Conservation (phyloP, 257 asterid species). For the Avicennia marina region DNA sequence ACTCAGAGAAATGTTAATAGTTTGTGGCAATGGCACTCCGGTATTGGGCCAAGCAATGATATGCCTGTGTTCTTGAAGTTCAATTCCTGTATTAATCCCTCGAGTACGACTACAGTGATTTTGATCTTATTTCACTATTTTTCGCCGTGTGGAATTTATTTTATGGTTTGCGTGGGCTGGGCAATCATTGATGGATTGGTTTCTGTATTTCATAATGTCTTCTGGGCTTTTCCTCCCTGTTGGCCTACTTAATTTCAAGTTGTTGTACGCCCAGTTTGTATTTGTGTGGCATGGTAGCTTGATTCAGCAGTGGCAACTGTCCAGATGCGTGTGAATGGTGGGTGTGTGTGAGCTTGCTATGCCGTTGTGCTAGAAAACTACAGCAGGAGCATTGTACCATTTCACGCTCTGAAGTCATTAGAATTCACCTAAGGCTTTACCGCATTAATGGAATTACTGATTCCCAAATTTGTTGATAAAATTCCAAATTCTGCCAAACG, state of each 20-base stretch:
- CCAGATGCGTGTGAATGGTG: neutral
- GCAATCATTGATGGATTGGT: slow-evolving; percentile 15
- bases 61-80: slow-evolving; percentile 18
- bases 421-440: too few species aligned
- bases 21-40: slow-evolving; percentile 27
- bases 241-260: neutral
- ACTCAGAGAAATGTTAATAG: slow-evolving; percentile 32
- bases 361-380: too few species aligned
- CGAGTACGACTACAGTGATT: too few species aligned
- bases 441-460: too few species aligned
- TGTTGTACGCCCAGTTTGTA: neutral
- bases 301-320: neutral
- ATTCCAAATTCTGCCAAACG: too few species aligned
- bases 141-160: slow-evolving; percentile 13
- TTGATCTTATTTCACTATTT: slow-evolving; percentile 1
- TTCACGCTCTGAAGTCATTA: too few species aligned
- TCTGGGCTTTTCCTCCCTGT: slow-evolving; percentile 2
- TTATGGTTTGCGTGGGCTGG: slow-evolving; percentile 12
- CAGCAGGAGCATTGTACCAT: too few species aligned
- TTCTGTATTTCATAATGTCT: slow-evolving; percentile 16
- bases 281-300: neutral
- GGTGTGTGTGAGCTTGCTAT: too few species aligned
- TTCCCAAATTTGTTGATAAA: too few species aligned
- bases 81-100: slow-evolving; percentile 14
- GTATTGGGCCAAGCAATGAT: slow-evolving; percentile 16